Evolutionary conservation across 305 asterid genomes (phyloP).

Genomic region (Ilex paraguariensis): DNA sequence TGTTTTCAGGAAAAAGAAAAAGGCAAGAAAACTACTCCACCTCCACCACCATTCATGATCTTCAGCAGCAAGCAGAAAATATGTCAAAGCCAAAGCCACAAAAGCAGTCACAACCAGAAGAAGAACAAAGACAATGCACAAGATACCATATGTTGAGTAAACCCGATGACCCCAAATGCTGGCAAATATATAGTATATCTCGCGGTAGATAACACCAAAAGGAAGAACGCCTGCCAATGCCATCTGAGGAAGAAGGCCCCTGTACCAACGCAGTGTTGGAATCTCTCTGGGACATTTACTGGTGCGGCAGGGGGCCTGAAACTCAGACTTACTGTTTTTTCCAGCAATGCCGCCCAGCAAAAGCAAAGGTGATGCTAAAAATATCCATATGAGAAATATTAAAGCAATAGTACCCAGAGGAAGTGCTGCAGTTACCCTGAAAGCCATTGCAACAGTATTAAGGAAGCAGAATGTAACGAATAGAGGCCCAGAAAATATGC

Average conservation of each 20-base stretch:
- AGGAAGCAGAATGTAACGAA: constrained; percentile 72
- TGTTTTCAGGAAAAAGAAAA: too few relatives aligned
- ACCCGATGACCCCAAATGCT: constrained; percentile 86
- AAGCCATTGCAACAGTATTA: constrained; percentile 70
- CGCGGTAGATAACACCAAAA: constrained; percentile 71
- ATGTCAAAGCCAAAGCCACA: constrained; percentile 70
- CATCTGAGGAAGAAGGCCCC: constrained; percentile 69
- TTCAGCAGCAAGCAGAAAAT: constrained; percentile 83
- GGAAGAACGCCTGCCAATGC: constrained; percentile 90
- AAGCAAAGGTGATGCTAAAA: constrained; percentile 66
- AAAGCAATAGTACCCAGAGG: constrained; percentile 76
- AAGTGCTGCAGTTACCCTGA: constrained; percentile 73
- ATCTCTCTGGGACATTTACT: constrained; percentile 81
- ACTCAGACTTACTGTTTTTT: constrained; percentile 69
- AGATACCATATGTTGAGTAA: constrained; percentile 66
- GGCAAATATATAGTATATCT: constrained; percentile 71
- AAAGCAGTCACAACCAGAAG: constrained; percentile 74
- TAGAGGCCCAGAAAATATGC: constrained; percentile 68
- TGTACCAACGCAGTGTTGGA: constrained; percentile 72
- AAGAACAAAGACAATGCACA: constrained; percentile 65
- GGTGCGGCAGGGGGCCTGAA: constrained; percentile 78
- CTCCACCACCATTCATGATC: constrained; percentile 96
- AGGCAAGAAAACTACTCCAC: constrained; percentile 16
- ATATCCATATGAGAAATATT: constrained; percentile 71
- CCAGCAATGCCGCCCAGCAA: constrained; percentile 85